Base-by-base conservation (phyloP, 805 yeast genomes). In the Hanseniaspora mollemarum region DNA sequence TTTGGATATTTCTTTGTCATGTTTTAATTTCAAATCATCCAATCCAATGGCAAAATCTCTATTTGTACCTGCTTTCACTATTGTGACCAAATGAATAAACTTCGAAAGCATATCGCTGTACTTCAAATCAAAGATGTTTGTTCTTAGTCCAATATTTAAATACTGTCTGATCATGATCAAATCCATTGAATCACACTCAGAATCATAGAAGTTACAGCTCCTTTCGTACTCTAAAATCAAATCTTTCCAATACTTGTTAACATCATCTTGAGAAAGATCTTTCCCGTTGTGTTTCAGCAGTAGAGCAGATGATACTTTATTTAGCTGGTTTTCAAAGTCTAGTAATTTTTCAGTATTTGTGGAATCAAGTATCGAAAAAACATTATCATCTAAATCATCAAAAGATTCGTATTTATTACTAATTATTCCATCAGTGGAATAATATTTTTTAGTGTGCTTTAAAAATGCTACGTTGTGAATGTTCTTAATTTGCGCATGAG, bases 91-190 rank as follows among this genome's bases (percentile, higher is more conserved):
- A 31, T 48, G 43, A 16, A 48, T 48, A 24, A 40, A 48, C 18
- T 28, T 48, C 3, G 51, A 48, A 26, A 48, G 38, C 19, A 48
- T 26, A 31, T 48, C 51, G 32, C 51, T 48, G n/a, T 35, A 36
- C 21, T 25, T 31, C 2, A 48, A 25, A 19, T 40, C 36, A 18
- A 36, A 40, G 5, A 26, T 10, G 16, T 43, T 10, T 4, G 51
- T 48, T 9, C 25, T 48, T n/a, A 36, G 15, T 12, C 36, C 45
- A 13, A 40, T 28, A 4, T 48, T 39, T 21, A 31, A 36, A 25
- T 48, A 48, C n/a, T 48, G 51, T 8, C 41, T 36, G 8, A 48
- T 19, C 6, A 48, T 15, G 13, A 36, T 29, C 12, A 37, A n/a
- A 26, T 48, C 51, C 51, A 48, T 48, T 12, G 21, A 16, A 7